These are phyloP conservation scores for Nosema muscidifuracis DNA, from an alignment of 371 early-diverging fungal genomes.

Conservation along the genomic window DNA sequence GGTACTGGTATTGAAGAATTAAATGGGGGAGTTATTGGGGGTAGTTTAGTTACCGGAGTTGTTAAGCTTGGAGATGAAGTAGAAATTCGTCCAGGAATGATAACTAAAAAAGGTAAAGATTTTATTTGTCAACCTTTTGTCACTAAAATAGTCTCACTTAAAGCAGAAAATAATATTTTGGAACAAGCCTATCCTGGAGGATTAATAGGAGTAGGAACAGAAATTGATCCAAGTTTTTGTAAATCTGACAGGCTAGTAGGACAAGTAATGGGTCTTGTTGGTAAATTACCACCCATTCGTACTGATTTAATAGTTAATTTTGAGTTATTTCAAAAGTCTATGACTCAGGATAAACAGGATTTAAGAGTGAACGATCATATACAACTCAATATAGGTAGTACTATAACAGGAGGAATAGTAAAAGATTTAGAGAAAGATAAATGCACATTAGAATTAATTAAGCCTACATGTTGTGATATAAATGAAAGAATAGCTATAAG, in stretches of 20 bases:
- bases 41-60: conserved; percentile 88
- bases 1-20: conserved; percentile 87
- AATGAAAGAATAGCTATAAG: conserved; percentile 94
- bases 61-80: conserved; percentile 88
- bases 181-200: conserved; percentile 98
- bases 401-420: conserved; percentile 87
- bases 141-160: conserved; percentile 79
- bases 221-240: conserved; percentile 93
- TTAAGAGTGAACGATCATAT: conserved; percentile 84
- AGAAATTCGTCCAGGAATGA: conserved; percentile 96
- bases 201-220: conserved; percentile 97
- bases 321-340: conserved; percentile 84
- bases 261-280: conserved; percentile 89
- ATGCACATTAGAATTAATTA: conserved; percentile 75
- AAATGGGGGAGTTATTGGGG: conserved; percentile 98
- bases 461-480: conserved; percentile 90
- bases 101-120: conserved; percentile 77
- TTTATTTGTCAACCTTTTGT: conserved; percentile 81
- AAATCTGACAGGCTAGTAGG: conserved; percentile 97
- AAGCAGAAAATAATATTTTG: conserved; percentile 83
- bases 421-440: conserved; percentile 81
- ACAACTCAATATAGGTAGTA: conserved; percentile 94
- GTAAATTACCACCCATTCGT: conserved; percentile 86
- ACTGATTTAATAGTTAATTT: conserved; percentile 87
- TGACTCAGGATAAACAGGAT: conserved; percentile 78